Evolutionary conservation across 2,329 filamentous ascomycete genomes (phyloP).

Genomic region (Hirsutella rhossiliensis): DNA sequence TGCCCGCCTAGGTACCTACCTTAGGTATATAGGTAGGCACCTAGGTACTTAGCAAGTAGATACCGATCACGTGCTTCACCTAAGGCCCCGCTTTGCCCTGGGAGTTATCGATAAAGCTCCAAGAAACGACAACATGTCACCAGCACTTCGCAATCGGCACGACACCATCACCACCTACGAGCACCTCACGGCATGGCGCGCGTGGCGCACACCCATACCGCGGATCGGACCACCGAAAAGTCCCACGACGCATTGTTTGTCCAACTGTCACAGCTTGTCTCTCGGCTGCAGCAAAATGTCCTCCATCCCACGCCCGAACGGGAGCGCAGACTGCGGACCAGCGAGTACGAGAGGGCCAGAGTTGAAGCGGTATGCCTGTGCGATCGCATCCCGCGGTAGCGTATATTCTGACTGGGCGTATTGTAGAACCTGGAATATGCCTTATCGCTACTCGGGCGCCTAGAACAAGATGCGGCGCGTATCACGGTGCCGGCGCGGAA

Average conservation of each 20-base stretch:
- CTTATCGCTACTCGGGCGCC: slow-evolving; percentile 51
- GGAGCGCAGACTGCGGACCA: slow-evolving; percentile 43
- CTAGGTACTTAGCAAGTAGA: too few relatives aligned
- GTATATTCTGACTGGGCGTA: neutral
- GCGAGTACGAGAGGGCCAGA: slow-evolving; percentile 49
- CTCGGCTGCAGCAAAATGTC: slow-evolving; percentile 52
- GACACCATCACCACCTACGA: neutral
- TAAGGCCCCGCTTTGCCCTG: too few relatives aligned
- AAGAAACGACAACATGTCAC: neutral
- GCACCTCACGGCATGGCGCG: slow-evolving; percentile 13
- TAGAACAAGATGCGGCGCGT: slow-evolving; percentile 56
- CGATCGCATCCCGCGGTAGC: neutral
- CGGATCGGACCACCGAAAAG: slow-evolving; percentile 4
- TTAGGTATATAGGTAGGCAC: too few relatives aligned
- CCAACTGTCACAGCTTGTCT: slow-evolving; percentile 53
- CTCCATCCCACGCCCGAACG: slow-evolving; percentile 49
- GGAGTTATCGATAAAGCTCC: neutral
- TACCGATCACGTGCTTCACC: too few relatives aligned
- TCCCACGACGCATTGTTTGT: slow-evolving; percentile 17
- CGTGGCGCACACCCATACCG: slow-evolving; percentile 9
- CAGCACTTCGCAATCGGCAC: neutral
- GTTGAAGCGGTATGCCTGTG: slow-evolving; percentile 29
- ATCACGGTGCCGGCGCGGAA: slow-evolving; percentile 46
- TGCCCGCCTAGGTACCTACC: too few relatives aligned
- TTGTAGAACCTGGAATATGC: slow-evolving; percentile 60